Conservation (phyloP, 345 rosid species). For the Eucalyptus pumila region DNA sequence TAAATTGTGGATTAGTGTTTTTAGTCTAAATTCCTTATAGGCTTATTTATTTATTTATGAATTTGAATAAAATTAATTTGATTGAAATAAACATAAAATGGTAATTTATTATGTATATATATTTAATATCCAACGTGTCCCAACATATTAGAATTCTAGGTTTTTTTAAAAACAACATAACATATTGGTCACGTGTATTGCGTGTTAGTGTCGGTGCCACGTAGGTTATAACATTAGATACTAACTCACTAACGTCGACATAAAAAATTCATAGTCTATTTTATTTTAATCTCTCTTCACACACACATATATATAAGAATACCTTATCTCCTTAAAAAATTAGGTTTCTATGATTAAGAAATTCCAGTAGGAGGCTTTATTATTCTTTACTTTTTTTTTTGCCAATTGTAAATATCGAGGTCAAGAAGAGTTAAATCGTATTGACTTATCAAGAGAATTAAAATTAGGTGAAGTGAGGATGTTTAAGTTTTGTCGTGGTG, state of each 20-base stretch:
- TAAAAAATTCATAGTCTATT: background rate
- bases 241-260: background rate
- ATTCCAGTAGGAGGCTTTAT: background rate
- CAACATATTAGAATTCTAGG: accelerated
- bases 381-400: background rate
- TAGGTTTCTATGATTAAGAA: no score
- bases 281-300: background rate
- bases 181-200: accelerated
- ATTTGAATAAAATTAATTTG: no score
- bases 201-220: accelerated
- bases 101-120: no score
- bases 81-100: no score
- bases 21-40: no score
- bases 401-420: background rate
- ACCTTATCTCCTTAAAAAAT: background rate
- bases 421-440: background rate
- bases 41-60: no score
- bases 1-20: no score
- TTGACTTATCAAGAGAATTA: background rate
- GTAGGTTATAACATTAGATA: background rate
- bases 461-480: background rate
- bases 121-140: no score
- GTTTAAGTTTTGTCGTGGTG: background rate
- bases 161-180: accelerated
- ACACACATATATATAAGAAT: background rate